Base-by-base conservation (phyloP, 192 early-diverging fungal genomes). In the Dimargaris xerosporica region DNA sequence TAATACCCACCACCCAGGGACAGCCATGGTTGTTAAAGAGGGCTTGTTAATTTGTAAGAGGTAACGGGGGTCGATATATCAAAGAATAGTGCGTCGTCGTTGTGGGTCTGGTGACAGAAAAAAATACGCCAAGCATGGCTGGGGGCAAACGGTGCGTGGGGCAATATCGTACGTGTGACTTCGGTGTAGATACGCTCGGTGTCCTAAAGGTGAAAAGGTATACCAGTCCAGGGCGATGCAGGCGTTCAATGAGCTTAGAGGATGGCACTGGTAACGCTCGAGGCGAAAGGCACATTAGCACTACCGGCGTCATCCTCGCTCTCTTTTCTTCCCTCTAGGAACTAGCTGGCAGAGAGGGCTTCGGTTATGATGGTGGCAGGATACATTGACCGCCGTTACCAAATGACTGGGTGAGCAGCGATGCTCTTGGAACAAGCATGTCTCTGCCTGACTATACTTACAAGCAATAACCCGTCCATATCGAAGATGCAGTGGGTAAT, bases 141-240 rank as follows among this genome's bases (percentile, higher is more conserved):
- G 34, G 3, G 2, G 34, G 34, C 34, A 2, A n/a, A 7, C 7
- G 34, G 34, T 39, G 7, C 7, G 7, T 39, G 34, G 7, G 7
- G 3, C 34, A 39, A 39, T 39, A 39, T 7, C 3, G 7, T 39
- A 39, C 34, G 34, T 39, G 91, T 89, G 21, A 93, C 91, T 67
- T 87, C 75, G 7, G 90, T 85, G 71, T 96, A 96, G 60, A 96
- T 82, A 21, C 77, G 74, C 74, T 96, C 93, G 11, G 93, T 94
- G 67, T 93, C 90, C 53, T 65, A 39, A n/a, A 43, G 2, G 9
- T 52, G 28, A 11, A 11, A 21, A 52, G 19, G 50, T n/a, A 52
- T 11, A 19, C 21, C 21, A 52, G 28, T 11, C 0, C 21, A 7
- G 9, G 50, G 50, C 23, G 23, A 25, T 19, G 2, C 23, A 52